Evolutionary conservation across 2,329 filamentous ascomycete species (phyloP).

Genomic region (Pseudogymnoascus sp.): DNA sequence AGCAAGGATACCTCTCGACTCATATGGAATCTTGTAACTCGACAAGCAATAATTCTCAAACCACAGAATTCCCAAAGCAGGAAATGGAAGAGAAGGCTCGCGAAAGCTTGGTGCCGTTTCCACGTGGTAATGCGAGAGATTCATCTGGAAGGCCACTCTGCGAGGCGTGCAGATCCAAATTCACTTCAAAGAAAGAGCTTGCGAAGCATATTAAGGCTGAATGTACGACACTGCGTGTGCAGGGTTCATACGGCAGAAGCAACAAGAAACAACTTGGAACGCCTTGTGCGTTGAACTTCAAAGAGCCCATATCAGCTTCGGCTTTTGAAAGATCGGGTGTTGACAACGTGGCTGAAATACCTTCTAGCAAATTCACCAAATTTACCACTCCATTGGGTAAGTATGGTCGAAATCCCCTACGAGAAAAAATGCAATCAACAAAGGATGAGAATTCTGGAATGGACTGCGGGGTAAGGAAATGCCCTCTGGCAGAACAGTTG

Average conservation of each 20-base stretch:
- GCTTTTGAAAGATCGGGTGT: neutral
- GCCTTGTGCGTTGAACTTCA: neutral
- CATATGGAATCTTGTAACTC: neutral
- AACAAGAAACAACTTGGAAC: neutral
- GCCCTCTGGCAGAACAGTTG: neutral
- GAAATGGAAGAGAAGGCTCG: neutral
- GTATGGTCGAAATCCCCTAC: neutral
- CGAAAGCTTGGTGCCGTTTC: neutral
- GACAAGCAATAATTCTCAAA: neutral
- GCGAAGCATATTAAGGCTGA: neutral
- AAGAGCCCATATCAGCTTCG: neutral
- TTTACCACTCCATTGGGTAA: neutral
- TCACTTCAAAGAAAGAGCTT: neutral
- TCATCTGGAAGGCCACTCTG: neutral
- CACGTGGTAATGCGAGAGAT: neutral
- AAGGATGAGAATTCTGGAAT: neutral
- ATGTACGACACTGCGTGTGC: neutral
- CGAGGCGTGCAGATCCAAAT: neutral
- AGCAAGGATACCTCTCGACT: neutral
- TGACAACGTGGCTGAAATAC: neutral
- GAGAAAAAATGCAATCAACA: neutral
- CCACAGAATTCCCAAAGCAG: neutral
- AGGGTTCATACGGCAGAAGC: neutral
- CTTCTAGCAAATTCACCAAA: neutral
- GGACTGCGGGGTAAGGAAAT: neutral